phyloP scores from a whole-genome alignment of 257 asterid genomes.

The Ballota nigra region DNA sequence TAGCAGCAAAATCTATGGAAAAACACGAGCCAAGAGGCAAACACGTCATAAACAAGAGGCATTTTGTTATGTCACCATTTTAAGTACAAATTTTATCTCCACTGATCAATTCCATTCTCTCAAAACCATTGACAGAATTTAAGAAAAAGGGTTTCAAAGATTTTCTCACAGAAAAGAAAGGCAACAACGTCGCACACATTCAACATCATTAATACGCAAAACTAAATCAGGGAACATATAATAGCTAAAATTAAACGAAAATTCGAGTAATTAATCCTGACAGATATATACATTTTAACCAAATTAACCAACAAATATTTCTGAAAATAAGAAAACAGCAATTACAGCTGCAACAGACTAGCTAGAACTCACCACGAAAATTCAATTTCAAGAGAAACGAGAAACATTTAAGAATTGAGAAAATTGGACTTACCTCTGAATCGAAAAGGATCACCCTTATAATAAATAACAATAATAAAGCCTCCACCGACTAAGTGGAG shows the following conservation, averaged over 20 bases:
- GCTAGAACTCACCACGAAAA: not conserved
- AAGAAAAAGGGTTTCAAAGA: not conserved
- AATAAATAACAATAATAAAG: not conserved
- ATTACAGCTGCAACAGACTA: not conserved
- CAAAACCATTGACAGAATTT: not conserved
- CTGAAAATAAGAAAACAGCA: not conserved
- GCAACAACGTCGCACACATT: not conserved
- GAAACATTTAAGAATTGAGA: not conserved
- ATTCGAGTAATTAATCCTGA: not conserved
- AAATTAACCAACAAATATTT: not conserved
- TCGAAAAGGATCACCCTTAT: slow-evolving; percentile 1
- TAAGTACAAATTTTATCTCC: not conserved
- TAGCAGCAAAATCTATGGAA: not conserved
- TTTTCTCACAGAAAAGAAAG: not conserved
- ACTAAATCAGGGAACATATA: not conserved
- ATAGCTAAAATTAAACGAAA: not conserved
- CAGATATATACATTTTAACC: not conserved
- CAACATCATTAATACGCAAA: slow-evolving; percentile 9
- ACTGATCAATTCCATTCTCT: not conserved
- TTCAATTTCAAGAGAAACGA: not conserved
- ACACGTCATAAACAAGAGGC: not conserved
- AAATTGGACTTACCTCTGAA: slow-evolving; percentile 13
- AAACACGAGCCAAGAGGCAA: not conserved
- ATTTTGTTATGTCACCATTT: not conserved
- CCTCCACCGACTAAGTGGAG: not conserved